Base-by-base conservation (phyloP, 2,329 filamentous ascomycete species). In the Colletotrichum camelliae region DNA sequence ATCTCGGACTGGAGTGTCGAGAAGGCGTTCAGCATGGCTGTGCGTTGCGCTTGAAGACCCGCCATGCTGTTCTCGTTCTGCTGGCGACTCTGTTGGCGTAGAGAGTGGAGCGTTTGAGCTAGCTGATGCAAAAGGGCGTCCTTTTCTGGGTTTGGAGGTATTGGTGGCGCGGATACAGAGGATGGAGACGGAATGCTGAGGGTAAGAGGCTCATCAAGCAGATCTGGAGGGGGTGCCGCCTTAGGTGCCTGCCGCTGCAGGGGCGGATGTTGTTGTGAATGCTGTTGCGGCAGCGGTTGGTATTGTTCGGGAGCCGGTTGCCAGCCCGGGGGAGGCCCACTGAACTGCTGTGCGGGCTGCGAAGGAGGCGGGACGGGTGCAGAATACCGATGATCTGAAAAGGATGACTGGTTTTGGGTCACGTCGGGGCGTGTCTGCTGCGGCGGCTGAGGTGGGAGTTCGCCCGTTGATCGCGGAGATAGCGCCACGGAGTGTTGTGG, bases 81-180 rank as follows among this genome's bases (percentile, higher is more conserved):
- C 31, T 90, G 85, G 62, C 94, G 90, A 69, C 92, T 93, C 64
- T 90, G 90, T 77, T 93, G 91, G 18, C 96, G 92, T 77, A 94
- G 93, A 52, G 91, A 87, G 70, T 92, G 88, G 4, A 98, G 87
- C 0, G 93, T 91, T 72, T 90, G 88, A 43, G 93, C 95, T 35
- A 98, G 90, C 60, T 96, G 94, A 69, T 91, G 90, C 4, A 98
- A 89, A 18, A 98, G 91, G 24, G 94, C 93, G 83, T 98, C 96
- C 83, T 98, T 98, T 85, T 98, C 95, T 1, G 97, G 97, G 81
- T 99, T 99, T 0, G 96, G 96, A 0, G 97, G 96, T 37, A 98
- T 95, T 0, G 96, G 96, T 1, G 97, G 96, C 1, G 95, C 92
- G 7, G 93, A 89, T 9, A 92, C 82, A 27, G 89, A 86, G 1